Conservation (phyloP, 345 rosid genomes). For the Carallia pectinifolia region DNA sequence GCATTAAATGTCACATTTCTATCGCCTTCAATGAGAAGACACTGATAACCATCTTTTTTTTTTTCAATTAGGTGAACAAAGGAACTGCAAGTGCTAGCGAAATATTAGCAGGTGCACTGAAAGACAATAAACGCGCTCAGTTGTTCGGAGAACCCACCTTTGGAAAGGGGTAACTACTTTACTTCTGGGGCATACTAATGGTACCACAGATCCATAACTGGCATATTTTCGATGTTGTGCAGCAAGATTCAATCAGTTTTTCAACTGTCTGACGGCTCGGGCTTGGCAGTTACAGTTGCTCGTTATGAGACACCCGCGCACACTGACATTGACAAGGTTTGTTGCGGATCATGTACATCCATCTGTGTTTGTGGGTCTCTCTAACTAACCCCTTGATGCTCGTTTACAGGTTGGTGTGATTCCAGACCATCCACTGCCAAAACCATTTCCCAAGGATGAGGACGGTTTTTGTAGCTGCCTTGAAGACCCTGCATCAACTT, state of each 20-base stretch:
- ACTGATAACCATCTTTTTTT: not conserved
- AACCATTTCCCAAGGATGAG: constrained; percentile 71
- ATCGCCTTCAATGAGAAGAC: not conserved
- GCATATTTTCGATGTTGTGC: constrained; percentile 26
- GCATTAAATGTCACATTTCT: not conserved
- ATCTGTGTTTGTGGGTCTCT: not conserved
- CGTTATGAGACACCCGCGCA: constrained; percentile 96
- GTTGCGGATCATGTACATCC: not conserved
- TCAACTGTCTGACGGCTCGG: constrained; percentile 93
- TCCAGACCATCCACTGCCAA: constrained; percentile 88
- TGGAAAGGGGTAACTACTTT: constrained; percentile 79
- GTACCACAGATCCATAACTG: constrained; percentile 3
- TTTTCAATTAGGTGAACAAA: constrained; percentile 72
- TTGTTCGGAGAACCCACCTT: constrained; percentile 86
- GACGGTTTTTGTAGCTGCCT: constrained; percentile 78
- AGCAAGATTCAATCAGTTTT: constrained; percentile 97
- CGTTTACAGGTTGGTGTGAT: constrained; percentile 69
- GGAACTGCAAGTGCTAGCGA: constrained; percentile 99
- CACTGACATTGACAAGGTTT: constrained; percentile 80
- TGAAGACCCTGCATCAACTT: constrained; percentile 64
- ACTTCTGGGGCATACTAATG: not conserved
- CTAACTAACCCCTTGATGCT: constrained; percentile 1
- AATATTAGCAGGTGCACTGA: constrained; percentile 89
- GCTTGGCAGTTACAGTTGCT: constrained; percentile 90
- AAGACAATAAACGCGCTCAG: constrained; percentile 87